Base-by-base conservation (phyloP, 768 basidiomycete species). In the Roridomyces roridus region DNA sequence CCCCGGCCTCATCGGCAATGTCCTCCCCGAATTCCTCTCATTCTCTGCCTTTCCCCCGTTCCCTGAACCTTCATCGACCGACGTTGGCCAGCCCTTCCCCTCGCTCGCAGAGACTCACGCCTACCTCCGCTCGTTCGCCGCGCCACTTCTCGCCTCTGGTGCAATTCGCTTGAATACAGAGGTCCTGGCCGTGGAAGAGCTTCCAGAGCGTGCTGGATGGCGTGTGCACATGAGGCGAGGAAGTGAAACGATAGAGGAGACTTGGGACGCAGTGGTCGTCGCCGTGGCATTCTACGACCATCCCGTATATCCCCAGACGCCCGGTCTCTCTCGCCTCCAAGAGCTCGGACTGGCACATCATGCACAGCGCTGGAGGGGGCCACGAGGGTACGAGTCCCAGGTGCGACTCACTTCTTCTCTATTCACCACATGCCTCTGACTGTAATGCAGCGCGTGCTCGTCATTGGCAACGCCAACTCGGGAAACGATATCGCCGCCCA, bases 231-330 rank as follows among this genome's bases (percentile, higher is more conserved):
- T 76, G 46, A 69, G 62, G 47, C 74, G 80, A 55, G 74, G 78
- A 75, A 69, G 5, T 67, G 28, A 36, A 10, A 68, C 65, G 35
- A 50, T 59, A 3, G 73, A 74, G 26, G 78, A 81, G 49, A 49
- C 55, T 2, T 82, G 82, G 82, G 82, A 83, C 45, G 80, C 77
- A 0, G 75, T 83, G 6, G 75, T 82, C n/a, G 58, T 82, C 24
- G 74, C 80, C 25, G 68, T 74, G 31, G 75, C 79, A 15, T 81
- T 74, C 75, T 79, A 75, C 56, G 80, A 82, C 57, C 72, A 77
- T 46, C 75, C 71, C 5, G 67, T 78, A 7, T 82, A 77, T 72
- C 82, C 82, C 0, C 37, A 60, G 15, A 74, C 78, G 5, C 71
- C 74, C 3, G 83, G 81, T 0, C 57, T 84, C 49, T 74, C 46